phyloP scores from a whole-genome alignment of 2,329 filamentous ascomycete genomes.

The Curvularia verruculosa region DNA sequence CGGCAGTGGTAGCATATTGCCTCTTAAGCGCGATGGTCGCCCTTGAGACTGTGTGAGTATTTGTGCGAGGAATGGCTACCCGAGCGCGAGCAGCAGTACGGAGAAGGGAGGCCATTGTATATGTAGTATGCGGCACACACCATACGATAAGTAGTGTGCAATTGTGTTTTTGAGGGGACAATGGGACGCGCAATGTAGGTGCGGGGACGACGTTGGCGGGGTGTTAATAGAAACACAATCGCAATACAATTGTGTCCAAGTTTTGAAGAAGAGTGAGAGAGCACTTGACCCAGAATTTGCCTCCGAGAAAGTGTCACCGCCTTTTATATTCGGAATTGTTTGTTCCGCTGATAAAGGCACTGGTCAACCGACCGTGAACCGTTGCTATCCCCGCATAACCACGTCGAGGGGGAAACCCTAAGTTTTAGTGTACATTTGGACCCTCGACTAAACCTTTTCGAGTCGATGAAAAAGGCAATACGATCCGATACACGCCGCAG shows the following conservation, averaged over 20 bases:
- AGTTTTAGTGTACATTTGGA: slow-evolving; percentile 11
- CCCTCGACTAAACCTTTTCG: slow-evolving; percentile 16
- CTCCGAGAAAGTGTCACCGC: background rate
- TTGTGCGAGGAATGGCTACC: slow-evolving; percentile 24
- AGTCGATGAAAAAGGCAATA: slow-evolving; percentile 8
- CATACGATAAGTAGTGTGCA: background rate
- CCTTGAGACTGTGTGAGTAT: slow-evolving; percentile 23
- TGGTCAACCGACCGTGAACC: slow-evolving; percentile 20
- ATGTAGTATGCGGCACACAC: background rate
- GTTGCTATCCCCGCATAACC: slow-evolving; percentile 28
- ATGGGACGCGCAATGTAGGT: background rate
- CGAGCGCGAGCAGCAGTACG: slow-evolving; percentile 34
- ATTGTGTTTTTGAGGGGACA: background rate
- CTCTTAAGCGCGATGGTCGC: slow-evolving; percentile 31
- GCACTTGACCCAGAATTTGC: background rate
- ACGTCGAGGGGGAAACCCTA: slow-evolving; percentile 21
- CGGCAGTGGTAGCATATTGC: slow-evolving; percentile 43
- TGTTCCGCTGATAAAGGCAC: slow-evolving; percentile 16
- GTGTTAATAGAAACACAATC: background rate
- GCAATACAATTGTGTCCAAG: background rate
- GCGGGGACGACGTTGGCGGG: background rate
- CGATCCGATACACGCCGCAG: slow-evolving; percentile 22
- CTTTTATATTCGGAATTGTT: slow-evolving; percentile 23
- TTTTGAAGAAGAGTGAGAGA: background rate
- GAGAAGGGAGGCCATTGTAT: slow-evolving; percentile 43